phyloP scores from a whole-genome alignment of 805 yeast species.

The Saccharomyces mikatae region DNA sequence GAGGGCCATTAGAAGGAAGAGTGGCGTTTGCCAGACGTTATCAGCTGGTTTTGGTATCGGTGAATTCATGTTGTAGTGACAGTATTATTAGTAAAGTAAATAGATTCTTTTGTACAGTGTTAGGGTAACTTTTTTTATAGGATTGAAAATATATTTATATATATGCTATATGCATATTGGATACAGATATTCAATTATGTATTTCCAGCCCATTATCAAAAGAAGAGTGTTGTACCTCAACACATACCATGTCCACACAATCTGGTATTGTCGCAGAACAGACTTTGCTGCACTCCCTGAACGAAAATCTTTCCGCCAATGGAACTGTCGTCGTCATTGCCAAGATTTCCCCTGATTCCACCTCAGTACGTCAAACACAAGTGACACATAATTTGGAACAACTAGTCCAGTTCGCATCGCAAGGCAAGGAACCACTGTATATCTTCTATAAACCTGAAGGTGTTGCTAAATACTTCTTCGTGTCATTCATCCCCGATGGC shows the following conservation, averaged over 20 bases:
- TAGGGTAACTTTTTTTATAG: background rate
- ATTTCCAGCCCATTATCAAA: background rate
- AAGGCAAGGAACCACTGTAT: constrained; percentile 40
- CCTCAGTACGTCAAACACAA: constrained; percentile 20
- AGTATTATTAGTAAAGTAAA: background rate
- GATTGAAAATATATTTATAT: background rate
- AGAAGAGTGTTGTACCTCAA: background rate
- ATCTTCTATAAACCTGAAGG: constrained; percentile 36
- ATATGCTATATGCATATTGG: background rate
- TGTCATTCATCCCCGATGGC: constrained; percentile 79
- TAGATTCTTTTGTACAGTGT: background rate
- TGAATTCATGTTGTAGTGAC: constrained; percentile 27
- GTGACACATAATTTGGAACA: constrained; percentile 1
- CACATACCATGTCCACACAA: constrained; percentile 48
- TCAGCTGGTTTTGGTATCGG: constrained; percentile 28
- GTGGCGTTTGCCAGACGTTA: constrained; percentile 29
- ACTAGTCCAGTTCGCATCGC: background rate
- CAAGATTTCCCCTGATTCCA: constrained; percentile 17
- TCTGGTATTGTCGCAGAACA: constrained; percentile 46
- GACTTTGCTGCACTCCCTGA: constrained; percentile 16
- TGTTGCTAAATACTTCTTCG: constrained; percentile 39
- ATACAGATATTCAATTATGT: background rate
- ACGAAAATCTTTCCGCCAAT: constrained; percentile 2
- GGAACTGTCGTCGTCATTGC: constrained; percentile 15
- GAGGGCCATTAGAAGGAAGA: constrained; percentile 25